A percentile compares a stretch with the other conserved stretches of the same genome.
Conservation (phyloP, 352 stramenopile species). For the Phytophthora citricola region DNA sequence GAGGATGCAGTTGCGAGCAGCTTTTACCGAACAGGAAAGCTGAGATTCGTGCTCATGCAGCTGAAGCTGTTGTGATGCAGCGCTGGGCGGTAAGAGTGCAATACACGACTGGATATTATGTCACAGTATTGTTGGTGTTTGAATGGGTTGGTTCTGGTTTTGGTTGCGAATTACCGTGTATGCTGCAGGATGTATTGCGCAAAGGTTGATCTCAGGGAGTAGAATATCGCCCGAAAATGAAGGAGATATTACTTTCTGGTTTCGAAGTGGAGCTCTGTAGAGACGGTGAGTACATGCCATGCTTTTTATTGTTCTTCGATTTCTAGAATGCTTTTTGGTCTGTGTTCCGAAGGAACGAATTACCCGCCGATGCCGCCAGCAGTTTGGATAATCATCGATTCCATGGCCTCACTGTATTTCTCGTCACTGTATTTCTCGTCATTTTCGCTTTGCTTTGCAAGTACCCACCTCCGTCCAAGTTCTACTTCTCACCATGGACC, state of each 20-base stretch:
- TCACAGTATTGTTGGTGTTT: constrained; percentile 15
- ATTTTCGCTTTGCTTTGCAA: constrained; percentile 3
- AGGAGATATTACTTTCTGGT: not conserved
- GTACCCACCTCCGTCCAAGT: not conserved
- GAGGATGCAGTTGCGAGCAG: constrained; percentile 16
- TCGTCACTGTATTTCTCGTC: not conserved
- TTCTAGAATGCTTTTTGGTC: not conserved
- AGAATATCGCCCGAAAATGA: not conserved
- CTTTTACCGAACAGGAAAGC: constrained; percentile 1
- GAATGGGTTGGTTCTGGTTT: not conserved
- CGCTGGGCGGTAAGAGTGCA: constrained; percentile 30
- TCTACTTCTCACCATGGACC: constrained; percentile 5
- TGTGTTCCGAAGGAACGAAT: constrained; percentile 5
- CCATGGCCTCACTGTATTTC: too few relatives aligned
- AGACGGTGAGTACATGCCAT: not conserved
- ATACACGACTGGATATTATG: constrained; percentile 43
- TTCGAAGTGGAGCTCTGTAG: not conserved
- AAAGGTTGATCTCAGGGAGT: not conserved
- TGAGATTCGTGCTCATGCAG: constrained; percentile 3
- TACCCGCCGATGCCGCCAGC: not conserved
- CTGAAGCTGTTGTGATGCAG: not conserved
- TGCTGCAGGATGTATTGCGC: not conserved
- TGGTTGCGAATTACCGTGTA: not conserved
- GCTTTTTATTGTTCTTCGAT: constrained; percentile 2
- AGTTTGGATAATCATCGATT: not conserved